phyloP scores from a whole-genome alignment of 2,329 filamentous ascomycete genomes.

The Penicillium sp. region DNA sequence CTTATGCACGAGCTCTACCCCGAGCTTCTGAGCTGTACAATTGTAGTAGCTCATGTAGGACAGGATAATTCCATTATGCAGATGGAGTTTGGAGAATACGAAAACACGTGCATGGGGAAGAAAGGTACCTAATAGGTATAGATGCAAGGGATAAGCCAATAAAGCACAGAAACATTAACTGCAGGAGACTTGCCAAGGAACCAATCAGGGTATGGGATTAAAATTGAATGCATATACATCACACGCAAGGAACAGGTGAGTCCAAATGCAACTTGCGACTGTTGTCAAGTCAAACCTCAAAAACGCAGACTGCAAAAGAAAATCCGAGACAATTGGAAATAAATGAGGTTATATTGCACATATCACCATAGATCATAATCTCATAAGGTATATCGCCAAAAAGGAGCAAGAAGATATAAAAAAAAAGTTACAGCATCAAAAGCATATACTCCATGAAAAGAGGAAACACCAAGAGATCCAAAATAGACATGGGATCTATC shows the following conservation, averaged over 20 bases:
- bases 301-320: background rate
- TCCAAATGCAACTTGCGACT: slow-evolving; percentile 3
- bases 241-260: slow-evolving; percentile 19
- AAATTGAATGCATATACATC: slow-evolving; percentile 8
- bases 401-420: background rate
- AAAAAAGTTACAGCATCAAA: background rate
- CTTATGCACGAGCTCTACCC: slow-evolving; percentile 10
- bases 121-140: slow-evolving; percentile 5
- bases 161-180: background rate
- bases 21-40: slow-evolving; percentile 6
- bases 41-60: background rate
- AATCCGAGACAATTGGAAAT: background rate
- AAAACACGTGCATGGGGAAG: slow-evolving; percentile 14
- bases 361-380: slow-evolving; percentile 6
- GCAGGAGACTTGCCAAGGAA: slow-evolving; percentile 3
- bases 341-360: slow-evolving; percentile 7
- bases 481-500: background rate
- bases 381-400: slow-evolving; percentile 7
- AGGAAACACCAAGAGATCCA: background rate
- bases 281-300: background rate
- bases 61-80: background rate
- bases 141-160: slow-evolving; percentile 15
- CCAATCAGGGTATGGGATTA: background rate
- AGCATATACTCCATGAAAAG: background rate
- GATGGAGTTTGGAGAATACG: background rate